These are phyloP conservation scores for Aspergillus unguis DNA, from an alignment of 2,329 filamentous ascomycete species.

Conservation along the genomic window DNA sequence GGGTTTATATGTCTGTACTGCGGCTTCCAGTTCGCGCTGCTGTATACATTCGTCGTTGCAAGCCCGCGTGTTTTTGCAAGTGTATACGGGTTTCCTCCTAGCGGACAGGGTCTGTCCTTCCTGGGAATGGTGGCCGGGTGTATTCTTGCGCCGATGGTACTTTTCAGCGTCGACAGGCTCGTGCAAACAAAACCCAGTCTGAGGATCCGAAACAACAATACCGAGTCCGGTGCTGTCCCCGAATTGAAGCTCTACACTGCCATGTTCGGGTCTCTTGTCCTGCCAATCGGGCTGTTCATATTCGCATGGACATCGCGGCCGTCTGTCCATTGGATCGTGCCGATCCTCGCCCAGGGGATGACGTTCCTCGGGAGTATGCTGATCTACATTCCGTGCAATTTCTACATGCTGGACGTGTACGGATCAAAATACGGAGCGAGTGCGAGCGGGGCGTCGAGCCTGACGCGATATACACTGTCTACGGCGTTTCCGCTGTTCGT, in stretches of 20 bases:
- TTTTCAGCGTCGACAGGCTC: slow-evolving; percentile 7
- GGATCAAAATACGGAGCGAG: slow-evolving; percentile 39
- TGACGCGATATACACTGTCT: slow-evolving; percentile 28
- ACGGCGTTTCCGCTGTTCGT: slow-evolving; percentile 42
- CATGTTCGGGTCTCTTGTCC: slow-evolving; percentile 24
- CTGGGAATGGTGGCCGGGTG: slow-evolving; percentile 75
- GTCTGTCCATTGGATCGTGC: slow-evolving; percentile 31
- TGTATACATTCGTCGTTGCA: slow-evolving; percentile 82
- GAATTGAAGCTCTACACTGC: slow-evolving; percentile 26
- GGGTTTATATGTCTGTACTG: slow-evolving; percentile 67
- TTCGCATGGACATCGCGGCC: slow-evolving; percentile 61
- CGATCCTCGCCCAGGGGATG: slow-evolving; percentile 26
- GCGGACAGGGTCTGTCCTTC: slow-evolving; percentile 70
- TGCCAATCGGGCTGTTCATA: slow-evolving; percentile 61
- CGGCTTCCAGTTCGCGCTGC: slow-evolving; percentile 71
- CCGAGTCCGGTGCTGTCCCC: slow-evolving; percentile 11
- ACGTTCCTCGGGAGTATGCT: slow-evolving; percentile 27
- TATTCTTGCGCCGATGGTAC: slow-evolving; percentile 47
- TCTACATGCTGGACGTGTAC: slow-evolving; percentile 43
- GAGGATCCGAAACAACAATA: background rate
- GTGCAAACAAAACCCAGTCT: background rate
- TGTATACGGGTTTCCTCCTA: slow-evolving; percentile 53
- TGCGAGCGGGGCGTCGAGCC: slow-evolving; percentile 29
- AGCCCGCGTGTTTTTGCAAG: slow-evolving; percentile 75
- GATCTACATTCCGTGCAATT: slow-evolving; percentile 35